These are phyloP conservation scores for Rutstroemia sp. DNA, from an alignment of 2,329 filamentous ascomycete species.

Conservation along the genomic window DNA sequence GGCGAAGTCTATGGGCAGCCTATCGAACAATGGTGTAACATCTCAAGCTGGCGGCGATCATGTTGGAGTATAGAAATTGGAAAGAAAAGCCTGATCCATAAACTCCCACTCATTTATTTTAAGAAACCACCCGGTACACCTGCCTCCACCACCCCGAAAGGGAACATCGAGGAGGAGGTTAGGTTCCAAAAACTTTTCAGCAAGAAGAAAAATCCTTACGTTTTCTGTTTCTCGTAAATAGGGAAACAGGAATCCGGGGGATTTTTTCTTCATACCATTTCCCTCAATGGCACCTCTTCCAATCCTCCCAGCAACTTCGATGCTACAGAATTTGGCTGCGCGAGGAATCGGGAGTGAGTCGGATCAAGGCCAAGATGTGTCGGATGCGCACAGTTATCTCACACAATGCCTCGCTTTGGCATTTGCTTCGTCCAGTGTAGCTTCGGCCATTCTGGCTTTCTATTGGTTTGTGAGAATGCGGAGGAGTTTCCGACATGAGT, in stretches of 20 bases:
- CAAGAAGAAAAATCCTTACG: too few relatives aligned
- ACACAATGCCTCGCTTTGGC: constrained; percentile 31
- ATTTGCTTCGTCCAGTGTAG: constrained; percentile 46
- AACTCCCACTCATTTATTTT: neutral
- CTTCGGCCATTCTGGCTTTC: constrained; percentile 47
- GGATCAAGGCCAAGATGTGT: constrained; percentile 2
- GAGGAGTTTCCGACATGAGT: constrained; percentile 67
- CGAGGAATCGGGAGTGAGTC: constrained; percentile 13
- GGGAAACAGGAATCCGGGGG: neutral
- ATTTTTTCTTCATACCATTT: neutral
- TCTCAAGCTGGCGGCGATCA: constrained; percentile 3
- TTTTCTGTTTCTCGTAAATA: too few relatives aligned
- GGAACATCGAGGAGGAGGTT: neutral
- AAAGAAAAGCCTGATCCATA: constrained; percentile 11
- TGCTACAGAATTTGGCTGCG: constrained; percentile 5
- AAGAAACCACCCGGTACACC: neutral
- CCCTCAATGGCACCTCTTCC: constrained; percentile 21
- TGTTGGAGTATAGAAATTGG: constrained; percentile 11
- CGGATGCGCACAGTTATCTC: constrained; percentile 15
- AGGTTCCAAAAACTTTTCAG: neutral
- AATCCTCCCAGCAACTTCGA: constrained; percentile 10
- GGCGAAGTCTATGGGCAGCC: neutral
- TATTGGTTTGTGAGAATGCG: constrained; percentile 72
- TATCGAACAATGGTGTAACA: constrained; percentile 3
- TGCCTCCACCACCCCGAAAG: neutral